Percentiles rank a stretch among this genome's conserved stretches.
These are phyloP conservation scores for Dendrobium huoshanense DNA, from an alignment of 106 monocot genomes.

Conservation along the genomic window DNA sequence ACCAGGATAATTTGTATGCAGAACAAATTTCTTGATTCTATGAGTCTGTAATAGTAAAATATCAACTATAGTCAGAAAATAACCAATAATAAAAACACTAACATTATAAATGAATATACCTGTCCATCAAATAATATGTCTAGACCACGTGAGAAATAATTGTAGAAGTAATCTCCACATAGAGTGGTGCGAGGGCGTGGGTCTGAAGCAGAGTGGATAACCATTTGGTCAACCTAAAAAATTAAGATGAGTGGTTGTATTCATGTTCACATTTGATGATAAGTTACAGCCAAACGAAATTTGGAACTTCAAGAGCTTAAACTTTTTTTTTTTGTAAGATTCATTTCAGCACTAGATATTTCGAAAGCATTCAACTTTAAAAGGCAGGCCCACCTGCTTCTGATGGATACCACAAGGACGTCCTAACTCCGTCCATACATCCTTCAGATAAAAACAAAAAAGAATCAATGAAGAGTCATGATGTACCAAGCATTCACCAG, in stretches of 20 bases:
- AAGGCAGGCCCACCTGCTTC: conserved; percentile 60
- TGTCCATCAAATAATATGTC: conserved; percentile 97
- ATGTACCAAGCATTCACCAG: not conserved
- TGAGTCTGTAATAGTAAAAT: conserved; percentile 55
- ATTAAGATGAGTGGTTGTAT: not conserved
- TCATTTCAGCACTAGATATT: not conserved
- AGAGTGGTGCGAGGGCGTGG: conserved; percentile 81
- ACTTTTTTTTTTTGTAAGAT: not conserved
- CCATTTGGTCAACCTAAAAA: conserved; percentile 94
- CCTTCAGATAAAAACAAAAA: conserved; percentile 31
- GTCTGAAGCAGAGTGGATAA: conserved; percentile 94
- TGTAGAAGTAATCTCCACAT: conserved; percentile 97
- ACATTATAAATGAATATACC: conserved; percentile 33
- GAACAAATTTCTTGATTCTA: conserved; percentile 96
- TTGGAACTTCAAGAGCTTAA: not conserved
- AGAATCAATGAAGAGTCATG: not conserved
- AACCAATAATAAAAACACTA: not conserved
- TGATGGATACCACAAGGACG: conserved; percentile 95
- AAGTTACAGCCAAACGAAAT: not conserved
- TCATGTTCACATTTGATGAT: not conserved
- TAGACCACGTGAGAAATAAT: conserved; percentile 89
- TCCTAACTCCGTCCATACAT: conserved; percentile 92
- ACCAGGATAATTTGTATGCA: conserved; percentile 92
- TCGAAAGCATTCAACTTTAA: not conserved
- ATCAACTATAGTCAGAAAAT: not conserved